phyloP scores from a whole-genome alignment of 164 flowering plant species.

The Kingdonia uniflora region DNA sequence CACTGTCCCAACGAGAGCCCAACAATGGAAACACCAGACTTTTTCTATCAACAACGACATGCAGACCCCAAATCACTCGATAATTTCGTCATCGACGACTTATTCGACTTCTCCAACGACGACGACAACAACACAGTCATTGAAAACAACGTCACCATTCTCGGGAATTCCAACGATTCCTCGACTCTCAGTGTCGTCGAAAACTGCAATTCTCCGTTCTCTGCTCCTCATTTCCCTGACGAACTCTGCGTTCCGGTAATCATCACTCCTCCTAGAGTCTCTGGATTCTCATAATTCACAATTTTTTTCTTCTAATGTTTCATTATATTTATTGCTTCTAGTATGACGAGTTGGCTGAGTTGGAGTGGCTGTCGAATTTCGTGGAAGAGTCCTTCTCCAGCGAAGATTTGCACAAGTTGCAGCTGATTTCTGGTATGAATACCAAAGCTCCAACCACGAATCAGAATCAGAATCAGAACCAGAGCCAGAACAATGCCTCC shows the following conservation, averaged over 20 bases:
- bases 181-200: constrained; percentile 47
- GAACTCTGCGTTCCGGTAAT: constrained; percentile 87
- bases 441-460: constrained; percentile 12
- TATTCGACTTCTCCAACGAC: constrained; percentile 69
- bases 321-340: constrained; percentile 19
- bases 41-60: constrained; percentile 17
- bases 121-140: constrained; percentile 14
- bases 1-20: neutral
- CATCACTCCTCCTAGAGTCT: neutral
- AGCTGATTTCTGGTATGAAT: constrained; percentile 35
- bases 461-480: constrained; percentile 8
- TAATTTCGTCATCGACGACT: constrained; percentile 67
- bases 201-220: constrained; percentile 67
- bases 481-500: constrained; percentile 19
- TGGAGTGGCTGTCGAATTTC: constrained; percentile 89
- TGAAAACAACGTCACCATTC: constrained; percentile 9
- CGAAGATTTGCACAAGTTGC: constrained; percentile 51
- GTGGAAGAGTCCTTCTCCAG: constrained; percentile 86
- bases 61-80: constrained; percentile 28
- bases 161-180: constrained; percentile 41
- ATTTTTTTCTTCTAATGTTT: neutral
- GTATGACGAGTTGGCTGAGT: constrained; percentile 79
- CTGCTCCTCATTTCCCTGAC: constrained; percentile 47
- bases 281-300: neutral
- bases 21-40: constrained; percentile 37